Evolutionary conservation across 1,284 basidiomycete genomes (phyloP).

Genomic region (Rugosomyces carneus): DNA sequence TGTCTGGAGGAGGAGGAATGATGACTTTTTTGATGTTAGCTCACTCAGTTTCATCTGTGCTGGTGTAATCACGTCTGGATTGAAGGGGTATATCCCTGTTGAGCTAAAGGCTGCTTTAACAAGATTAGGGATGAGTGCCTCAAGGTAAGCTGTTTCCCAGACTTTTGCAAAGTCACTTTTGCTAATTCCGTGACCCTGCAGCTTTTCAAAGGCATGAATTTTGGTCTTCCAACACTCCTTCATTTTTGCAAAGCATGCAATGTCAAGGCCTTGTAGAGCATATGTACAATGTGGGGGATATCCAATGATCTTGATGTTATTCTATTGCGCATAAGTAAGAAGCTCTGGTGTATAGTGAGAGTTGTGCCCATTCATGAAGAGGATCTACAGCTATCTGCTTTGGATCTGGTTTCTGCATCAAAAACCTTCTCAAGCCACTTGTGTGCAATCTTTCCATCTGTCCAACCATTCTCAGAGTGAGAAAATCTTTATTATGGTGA

Average conservation of each 20-base stretch:
- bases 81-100: constrained; percentile 12
- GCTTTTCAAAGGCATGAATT: constrained; percentile 17
- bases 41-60: constrained; percentile 10
- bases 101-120: constrained; percentile 11
- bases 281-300: constrained; percentile 38
- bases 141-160: constrained; percentile 1
- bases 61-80: constrained; percentile 8
- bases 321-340: constrained; percentile 23
- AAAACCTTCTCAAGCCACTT: constrained; percentile 30
- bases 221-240: constrained; percentile 16
- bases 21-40: constrained; percentile 3
- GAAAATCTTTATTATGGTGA: background rate
- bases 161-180: constrained; percentile 7
- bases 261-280: constrained; percentile 33
- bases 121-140: constrained; percentile 4
- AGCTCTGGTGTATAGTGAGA: constrained; percentile 32
- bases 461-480: constrained; percentile 23
- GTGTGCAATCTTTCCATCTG: constrained; percentile 21
- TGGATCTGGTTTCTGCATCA: constrained; percentile 26
- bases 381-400: constrained; percentile 24
- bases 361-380: constrained; percentile 34
- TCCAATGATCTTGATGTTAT: constrained; percentile 29
- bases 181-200: constrained; percentile 7
- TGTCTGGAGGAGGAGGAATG: constrained; percentile 3
- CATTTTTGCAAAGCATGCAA: constrained; percentile 30